phyloP scores from a whole-genome alignment of 805 yeast genomes.

The Ogataea pilisensis region DNA sequence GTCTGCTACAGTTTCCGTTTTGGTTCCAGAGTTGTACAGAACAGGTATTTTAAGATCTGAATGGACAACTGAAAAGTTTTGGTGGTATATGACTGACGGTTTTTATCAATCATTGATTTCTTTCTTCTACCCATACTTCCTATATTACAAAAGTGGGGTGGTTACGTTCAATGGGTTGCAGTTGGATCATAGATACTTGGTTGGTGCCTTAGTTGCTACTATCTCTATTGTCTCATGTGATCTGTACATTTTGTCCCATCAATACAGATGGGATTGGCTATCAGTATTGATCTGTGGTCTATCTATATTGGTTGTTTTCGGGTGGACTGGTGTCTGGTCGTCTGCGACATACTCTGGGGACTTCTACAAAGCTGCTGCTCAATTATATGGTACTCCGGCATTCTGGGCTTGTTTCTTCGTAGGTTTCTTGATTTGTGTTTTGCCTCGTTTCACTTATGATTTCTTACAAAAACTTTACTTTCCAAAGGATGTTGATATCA shows the following conservation, averaged over 20 bases:
- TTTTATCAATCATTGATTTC: constrained; percentile 68
- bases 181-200: constrained; percentile 67
- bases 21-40: constrained; percentile 72
- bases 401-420: constrained; percentile 67
- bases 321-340: constrained; percentile 83
- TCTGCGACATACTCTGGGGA: constrained; percentile 48
- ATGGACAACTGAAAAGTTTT: constrained; percentile 65
- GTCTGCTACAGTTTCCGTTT: constrained; percentile 57
- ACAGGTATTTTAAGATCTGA: constrained; percentile 70
- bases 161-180: constrained; percentile 43
- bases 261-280: constrained; percentile 81
- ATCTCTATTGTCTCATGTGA: constrained; percentile 69
- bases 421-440: constrained; percentile 58
- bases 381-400: constrained; percentile 53
- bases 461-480: constrained; percentile 44
- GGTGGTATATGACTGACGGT: constrained; percentile 75
- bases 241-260: constrained; percentile 59
- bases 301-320: constrained; percentile 58
- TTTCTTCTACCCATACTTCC: constrained; percentile 68
- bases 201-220: constrained; percentile 64
- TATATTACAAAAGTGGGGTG: constrained; percentile 40
- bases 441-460: constrained; percentile 67
- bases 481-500: constrained; percentile 70
- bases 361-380: constrained; percentile 63
- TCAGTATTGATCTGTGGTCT: constrained; percentile 50